Conservation (phyloP, 331 rosid species). For the Cydonia oblonga region DNA sequence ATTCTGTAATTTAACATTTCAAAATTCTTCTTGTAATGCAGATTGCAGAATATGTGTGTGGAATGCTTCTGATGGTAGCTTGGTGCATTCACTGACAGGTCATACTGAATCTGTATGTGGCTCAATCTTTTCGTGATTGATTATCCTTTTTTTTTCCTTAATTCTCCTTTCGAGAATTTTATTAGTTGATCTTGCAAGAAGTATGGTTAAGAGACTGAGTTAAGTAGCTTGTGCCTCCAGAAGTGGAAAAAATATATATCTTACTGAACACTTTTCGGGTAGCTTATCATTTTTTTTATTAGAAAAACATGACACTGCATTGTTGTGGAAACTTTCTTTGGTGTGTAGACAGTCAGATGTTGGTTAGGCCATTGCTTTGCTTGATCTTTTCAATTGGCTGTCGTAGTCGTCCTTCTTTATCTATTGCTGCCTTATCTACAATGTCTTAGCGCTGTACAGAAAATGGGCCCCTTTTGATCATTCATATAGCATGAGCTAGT, state of each 20-base stretch:
- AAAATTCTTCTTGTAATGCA: conserved; percentile 30
- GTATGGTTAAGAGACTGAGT: neutral
- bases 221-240: neutral
- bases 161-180: neutral
- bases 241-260: neutral
- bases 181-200: conserved; percentile 3
- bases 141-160: neutral
- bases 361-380: too few relatives aligned
- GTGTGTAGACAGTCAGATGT: too few relatives aligned
- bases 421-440: neutral
- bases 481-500: neutral
- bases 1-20: neutral
- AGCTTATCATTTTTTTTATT: neutral
- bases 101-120: conserved; percentile 83
- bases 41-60: conserved; percentile 98
- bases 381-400: neutral
- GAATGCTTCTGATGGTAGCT: conserved; percentile 98
- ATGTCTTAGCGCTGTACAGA: neutral
- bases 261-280: neutral
- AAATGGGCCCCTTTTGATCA: neutral
- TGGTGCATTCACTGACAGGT: conserved; percentile 95
- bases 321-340: too few relatives aligned
- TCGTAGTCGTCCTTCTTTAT: neutral
- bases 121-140: conserved; percentile 12
- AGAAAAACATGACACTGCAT: too few relatives aligned